Evolutionary conservation across 75 land plant genomes (phyloP).

Genomic region (Pinus albicaulis): DNA sequence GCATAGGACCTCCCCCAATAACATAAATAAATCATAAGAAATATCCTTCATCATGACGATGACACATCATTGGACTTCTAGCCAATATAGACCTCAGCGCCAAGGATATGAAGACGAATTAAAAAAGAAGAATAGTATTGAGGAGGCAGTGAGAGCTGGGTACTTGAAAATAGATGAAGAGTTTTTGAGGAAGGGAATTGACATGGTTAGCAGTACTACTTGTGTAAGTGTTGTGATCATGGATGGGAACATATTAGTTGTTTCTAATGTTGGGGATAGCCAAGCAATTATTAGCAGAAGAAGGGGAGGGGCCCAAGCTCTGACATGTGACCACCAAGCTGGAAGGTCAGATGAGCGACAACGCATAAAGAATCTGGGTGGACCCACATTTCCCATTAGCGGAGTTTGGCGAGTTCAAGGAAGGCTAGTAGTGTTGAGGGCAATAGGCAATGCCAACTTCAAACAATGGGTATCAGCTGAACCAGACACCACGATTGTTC

Average conservation of each 20-base stretch:
- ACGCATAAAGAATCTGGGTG: constrained; percentile 63
- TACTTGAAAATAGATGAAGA: constrained; percentile 57
- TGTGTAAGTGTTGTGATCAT: constrained; percentile 52
- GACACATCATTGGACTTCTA: no score
- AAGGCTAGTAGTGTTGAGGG: constrained; percentile 56
- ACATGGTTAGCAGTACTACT: constrained; percentile 40
- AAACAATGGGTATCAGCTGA: constrained; percentile 63
- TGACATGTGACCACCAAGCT: constrained; percentile 49
- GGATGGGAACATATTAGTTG: constrained; percentile 35
- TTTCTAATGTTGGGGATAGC: constrained; percentile 72
- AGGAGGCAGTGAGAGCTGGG: constrained; percentile 36
- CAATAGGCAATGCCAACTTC: constrained; percentile 58
- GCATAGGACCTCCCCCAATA: no score
- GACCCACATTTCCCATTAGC: constrained; percentile 35
- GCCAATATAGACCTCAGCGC: background rate
- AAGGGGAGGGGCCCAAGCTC: constrained; percentile 42
- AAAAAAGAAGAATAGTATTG: background rate
- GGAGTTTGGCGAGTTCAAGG: constrained; percentile 76
- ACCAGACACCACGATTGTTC: constrained; percentile 41
- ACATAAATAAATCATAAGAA: no score
- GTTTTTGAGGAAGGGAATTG: constrained; percentile 47
- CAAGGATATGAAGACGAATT: no score
- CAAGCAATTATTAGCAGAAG: constrained; percentile 58
- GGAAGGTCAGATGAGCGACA: constrained; percentile 47
- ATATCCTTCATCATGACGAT: no score